Evolutionary conservation across 306 rosid genomes (phyloP).

Genomic region (Malus asiatica): DNA sequence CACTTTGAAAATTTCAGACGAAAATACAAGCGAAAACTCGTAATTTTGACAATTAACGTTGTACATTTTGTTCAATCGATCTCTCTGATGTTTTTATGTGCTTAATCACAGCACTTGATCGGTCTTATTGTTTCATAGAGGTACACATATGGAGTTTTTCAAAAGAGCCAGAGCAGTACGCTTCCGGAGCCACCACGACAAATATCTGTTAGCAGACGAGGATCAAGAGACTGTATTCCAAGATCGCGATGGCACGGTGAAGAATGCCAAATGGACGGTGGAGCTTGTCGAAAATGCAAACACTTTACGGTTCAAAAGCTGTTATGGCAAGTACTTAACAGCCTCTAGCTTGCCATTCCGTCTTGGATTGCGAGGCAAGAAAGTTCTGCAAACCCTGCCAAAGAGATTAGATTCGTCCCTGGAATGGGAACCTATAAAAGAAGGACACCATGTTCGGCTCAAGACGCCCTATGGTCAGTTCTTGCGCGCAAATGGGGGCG

Average conservation of each 20-base stretch:
- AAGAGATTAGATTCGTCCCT: slow-evolving; percentile 53
- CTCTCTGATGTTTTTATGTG: not conserved
- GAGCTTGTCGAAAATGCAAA: slow-evolving; percentile 31
- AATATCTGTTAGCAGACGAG: slow-evolving; percentile 62
- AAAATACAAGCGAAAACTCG: not conserved
- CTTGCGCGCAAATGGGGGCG: slow-evolving; percentile 68
- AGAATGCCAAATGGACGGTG: slow-evolving; percentile 71
- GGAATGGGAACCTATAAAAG: slow-evolving; percentile 90
- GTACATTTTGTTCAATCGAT: not conserved
- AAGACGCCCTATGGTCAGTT: slow-evolving; percentile 64
- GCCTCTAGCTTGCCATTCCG: slow-evolving; percentile 73
- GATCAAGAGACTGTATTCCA: slow-evolving; percentile 61
- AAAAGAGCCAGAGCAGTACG: slow-evolving; percentile 59
- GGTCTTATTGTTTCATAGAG: not conserved
- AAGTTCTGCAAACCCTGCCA: slow-evolving; percentile 62
- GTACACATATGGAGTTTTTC: slow-evolving; percentile 56
- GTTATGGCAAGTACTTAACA: slow-evolving; percentile 65
- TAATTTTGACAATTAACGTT: not conserved
- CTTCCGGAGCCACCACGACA: slow-evolving; percentile 70
- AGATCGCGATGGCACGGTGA: slow-evolving; percentile 53
- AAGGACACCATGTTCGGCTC: slow-evolving; percentile 60
- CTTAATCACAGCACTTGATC: not conserved
- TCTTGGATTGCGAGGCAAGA: slow-evolving; percentile 58
- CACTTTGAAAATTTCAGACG: not conserved
- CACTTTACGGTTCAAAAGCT: slow-evolving; percentile 53